Conservation (phyloP, 305 asterid genomes). For the Withania somnifera region DNA sequence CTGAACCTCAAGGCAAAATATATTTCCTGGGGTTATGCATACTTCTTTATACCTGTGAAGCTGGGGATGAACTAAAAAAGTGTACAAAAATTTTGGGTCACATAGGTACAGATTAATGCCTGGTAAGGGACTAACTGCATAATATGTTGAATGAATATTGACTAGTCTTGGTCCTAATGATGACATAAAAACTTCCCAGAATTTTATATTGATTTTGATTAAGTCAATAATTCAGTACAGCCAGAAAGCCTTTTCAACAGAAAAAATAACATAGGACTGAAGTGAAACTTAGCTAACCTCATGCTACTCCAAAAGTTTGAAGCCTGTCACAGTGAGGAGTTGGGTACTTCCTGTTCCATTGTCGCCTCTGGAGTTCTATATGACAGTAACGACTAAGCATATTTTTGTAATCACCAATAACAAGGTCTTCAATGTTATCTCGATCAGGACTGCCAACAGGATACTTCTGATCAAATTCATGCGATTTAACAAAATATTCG, state of each 20-base stretch:
- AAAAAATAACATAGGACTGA: background rate
- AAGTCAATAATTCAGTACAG: background rate
- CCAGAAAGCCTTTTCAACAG: background rate
- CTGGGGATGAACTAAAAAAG: background rate
- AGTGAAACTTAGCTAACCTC: slow-evolving; percentile 33
- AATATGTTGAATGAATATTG: background rate
- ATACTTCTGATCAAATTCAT: slow-evolving; percentile 58
- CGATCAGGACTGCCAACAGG: slow-evolving; percentile 61
- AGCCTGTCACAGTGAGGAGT: slow-evolving; percentile 95
- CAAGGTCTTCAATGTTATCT: slow-evolving; percentile 47
- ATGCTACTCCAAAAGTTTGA: slow-evolving; percentile 51
- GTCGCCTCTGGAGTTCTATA: slow-evolving; percentile 93
- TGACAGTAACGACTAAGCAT: slow-evolving; percentile 93
- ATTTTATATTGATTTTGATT: background rate
- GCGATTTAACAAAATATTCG: slow-evolving; percentile 71
- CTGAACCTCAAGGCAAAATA: background rate
- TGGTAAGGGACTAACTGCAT: background rate
- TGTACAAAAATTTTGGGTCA: background rate
- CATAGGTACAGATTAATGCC: background rate
- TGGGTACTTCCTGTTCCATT: slow-evolving; percentile 85
- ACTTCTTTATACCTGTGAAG: background rate
- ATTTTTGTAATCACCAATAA: slow-evolving; percentile 68
- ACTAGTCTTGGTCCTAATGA: background rate
- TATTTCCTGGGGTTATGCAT: background rate
- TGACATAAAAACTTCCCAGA: background rate